phyloP scores from a whole-genome alignment of 148 eudicot species.

The Dianthus caryophyllus region DNA sequence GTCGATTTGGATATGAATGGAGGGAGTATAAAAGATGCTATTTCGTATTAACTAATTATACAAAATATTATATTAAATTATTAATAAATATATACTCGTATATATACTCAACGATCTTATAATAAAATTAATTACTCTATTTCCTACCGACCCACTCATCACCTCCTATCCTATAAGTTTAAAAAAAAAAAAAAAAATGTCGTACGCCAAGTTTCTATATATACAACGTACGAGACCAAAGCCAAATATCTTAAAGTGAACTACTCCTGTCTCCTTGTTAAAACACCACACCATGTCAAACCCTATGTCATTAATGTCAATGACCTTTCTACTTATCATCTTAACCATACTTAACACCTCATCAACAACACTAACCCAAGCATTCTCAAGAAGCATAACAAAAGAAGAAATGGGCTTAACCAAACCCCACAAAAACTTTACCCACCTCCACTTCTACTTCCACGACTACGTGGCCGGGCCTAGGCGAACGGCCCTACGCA shows the following conservation, averaged over 20 bases:
- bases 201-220: background rate
- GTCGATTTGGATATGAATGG: too few species aligned
- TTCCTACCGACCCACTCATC: background rate
- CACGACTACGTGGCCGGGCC: constrained; percentile 32
- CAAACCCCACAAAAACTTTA: constrained; percentile 17
- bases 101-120: too few species aligned
- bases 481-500: constrained; percentile 23
- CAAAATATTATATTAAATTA: too few species aligned
- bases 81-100: too few species aligned
- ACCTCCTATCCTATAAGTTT: background rate
- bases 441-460: constrained; percentile 39
- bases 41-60: too few species aligned
- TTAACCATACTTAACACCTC: constrained; percentile 3
- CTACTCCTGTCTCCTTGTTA: background rate
- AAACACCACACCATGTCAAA: constrained; percentile 9
- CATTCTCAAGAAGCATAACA: constrained; percentile 22
- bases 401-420: constrained; percentile 28
- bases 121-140: too few species aligned
- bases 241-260: too few species aligned
- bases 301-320: background rate
- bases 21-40: too few species aligned
- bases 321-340: constrained; percentile 7
- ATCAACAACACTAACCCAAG: constrained; percentile 2
- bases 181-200: background rate
- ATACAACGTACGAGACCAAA: background rate